Evolutionary conservation across 495 filamentous ascomycete genomes (phyloP).

Genomic region (Trichocladium uniseriatum): DNA sequence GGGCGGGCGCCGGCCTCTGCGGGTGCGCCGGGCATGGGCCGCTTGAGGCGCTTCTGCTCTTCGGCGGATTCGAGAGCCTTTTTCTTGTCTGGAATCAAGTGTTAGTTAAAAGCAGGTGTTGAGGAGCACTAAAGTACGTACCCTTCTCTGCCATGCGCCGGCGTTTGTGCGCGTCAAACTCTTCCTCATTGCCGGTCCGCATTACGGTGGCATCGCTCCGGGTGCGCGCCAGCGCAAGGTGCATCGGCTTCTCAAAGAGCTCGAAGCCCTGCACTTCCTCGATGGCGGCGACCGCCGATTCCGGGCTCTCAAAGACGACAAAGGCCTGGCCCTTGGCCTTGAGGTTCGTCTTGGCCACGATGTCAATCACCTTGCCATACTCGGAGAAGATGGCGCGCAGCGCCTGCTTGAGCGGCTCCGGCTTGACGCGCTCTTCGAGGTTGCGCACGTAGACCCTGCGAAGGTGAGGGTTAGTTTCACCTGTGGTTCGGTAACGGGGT

Average conservation of each 20-base stretch:
- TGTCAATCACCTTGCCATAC: constrained; percentile 82
- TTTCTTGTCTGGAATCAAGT: constrained; percentile 60
- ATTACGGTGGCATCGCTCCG: constrained; percentile 82
- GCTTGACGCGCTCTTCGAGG: constrained; percentile 86
- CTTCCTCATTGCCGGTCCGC: constrained; percentile 60
- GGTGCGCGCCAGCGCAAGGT: constrained; percentile 73
- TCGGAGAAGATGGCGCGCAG: constrained; percentile 76
- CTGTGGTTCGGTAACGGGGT: constrained; percentile 8
- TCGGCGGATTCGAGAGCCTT: constrained; percentile 79
- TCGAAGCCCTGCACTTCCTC: constrained; percentile 91
- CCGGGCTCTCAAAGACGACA: constrained; percentile 75
- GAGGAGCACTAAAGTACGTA: constrained; percentile 30
- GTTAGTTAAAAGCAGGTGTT: background rate
- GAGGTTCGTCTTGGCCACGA: constrained; percentile 85
- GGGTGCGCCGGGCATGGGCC: constrained; percentile 46
- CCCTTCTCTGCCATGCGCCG: constrained; percentile 84
- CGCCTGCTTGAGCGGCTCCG: constrained; percentile 63
- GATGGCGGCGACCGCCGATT: constrained; percentile 69
- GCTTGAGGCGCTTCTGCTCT: constrained; percentile 73
- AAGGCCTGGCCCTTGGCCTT: constrained; percentile 96
- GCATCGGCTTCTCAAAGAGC: constrained; percentile 88
- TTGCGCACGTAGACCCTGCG: constrained; percentile 68
- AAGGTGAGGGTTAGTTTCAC: constrained; percentile 7
- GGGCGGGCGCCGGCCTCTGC: constrained; percentile 50
- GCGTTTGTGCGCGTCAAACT: constrained; percentile 82